Conservation (phyloP, 306 rosid genomes). For the Citrullus mucosospermus region DNA sequence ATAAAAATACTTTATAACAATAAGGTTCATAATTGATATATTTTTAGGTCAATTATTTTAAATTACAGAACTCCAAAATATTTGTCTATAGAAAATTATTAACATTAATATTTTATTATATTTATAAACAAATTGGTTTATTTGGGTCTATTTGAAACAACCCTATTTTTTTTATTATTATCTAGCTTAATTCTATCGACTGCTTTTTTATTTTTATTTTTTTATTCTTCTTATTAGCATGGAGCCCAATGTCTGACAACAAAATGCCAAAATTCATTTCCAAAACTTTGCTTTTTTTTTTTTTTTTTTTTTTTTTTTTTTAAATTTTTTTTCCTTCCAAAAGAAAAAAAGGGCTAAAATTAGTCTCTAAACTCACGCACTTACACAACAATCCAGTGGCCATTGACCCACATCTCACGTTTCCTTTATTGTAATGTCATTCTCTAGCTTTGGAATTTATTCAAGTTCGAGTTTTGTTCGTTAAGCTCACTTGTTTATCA, state of each 20-base stretch:
- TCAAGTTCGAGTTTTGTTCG: background rate
- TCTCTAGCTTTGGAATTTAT: background rate
- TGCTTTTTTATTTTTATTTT: no score
- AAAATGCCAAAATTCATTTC: slow-evolving; percentile 30
- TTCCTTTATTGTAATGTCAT: slow-evolving; percentile 3
- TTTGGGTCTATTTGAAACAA: no score
- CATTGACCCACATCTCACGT: slow-evolving; percentile 1
- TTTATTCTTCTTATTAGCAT: background rate
- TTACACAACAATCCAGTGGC: background rate
- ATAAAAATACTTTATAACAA: no score
- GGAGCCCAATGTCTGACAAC: slow-evolving; percentile 35
- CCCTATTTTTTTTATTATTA: no score
- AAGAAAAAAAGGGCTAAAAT: background rate
- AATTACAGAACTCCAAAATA: no score
- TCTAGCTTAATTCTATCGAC: no score
- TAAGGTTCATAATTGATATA: no score
- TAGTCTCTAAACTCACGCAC: background rate
- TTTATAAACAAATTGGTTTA: no score
- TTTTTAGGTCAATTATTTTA: no score
- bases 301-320: background rate
- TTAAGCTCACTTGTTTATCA: background rate
- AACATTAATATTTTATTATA: no score
- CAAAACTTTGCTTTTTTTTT: background rate
- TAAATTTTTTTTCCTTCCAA: background rate
- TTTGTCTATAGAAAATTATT: no score